Base-by-base conservation (phyloP, 192 early-diverging fungal species). In the Haplosporangium gracile region DNA sequence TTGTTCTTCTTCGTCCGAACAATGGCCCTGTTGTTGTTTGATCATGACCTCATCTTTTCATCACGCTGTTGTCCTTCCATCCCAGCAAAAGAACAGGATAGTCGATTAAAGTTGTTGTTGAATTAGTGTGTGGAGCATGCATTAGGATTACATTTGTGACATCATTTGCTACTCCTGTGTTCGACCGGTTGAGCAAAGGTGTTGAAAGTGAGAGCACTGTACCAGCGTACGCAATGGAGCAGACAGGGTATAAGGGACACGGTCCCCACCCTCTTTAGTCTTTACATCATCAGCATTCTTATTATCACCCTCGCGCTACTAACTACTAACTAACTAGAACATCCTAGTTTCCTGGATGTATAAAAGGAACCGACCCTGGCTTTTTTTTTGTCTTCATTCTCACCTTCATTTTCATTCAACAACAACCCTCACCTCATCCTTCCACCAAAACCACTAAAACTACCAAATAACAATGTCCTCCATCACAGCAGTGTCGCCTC, bases 391-490 rank as follows among this genome's bases (percentile, higher is more conserved):
- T 74, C 72, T 72, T 72, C 71, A 53, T 71, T 73, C 43, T 79
- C 53, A 26, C 39, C 74, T 82, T 47, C 71, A 47, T 2, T 26
- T 38, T 22, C 29, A 9, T 72, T 8, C 40, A 63, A 60, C 40
- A 42, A 40, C 77, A 16, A 65, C 3, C 6, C 24, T 6, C 24
- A 57, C 38, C 69, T 45, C 20, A 51, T 32, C 20, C 51, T 42
- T 57, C 68, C 39, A 32, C 49, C 68, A 53, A 6, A 38, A 63
- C 8, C 8, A 22, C 34, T 38, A 39, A 24, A n/a, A 60, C 74
- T 18, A 49, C 10, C 29, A 43, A 32, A 72, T 7, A 75, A 65
- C 18, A 20, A 76, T 82, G 80, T 76, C 80, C 20, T 51, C 69
- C 2, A 24, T 60, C 51, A 32, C 74, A 63, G 29, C 74, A 71